A percentile compares a stretch with the other conserved stretches of the same genome.
Conservation (phyloP, 2,329 filamentous ascomycete species). For the Penicillium sp. region DNA sequence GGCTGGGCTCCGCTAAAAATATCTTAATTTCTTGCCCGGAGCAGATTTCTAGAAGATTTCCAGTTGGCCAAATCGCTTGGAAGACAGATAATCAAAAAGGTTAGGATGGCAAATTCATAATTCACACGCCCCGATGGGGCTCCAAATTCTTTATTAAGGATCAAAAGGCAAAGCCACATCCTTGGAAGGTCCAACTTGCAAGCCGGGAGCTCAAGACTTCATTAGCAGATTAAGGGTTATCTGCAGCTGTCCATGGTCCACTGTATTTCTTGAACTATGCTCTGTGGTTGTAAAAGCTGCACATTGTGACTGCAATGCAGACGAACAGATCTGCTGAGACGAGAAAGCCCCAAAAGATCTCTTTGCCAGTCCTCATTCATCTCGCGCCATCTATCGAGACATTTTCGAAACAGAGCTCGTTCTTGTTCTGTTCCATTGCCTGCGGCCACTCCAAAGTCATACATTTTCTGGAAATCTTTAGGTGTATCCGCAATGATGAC, state of each 20-base stretch:
- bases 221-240: no score
- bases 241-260: slow-evolving; percentile 12
- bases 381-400: slow-evolving; percentile 15
- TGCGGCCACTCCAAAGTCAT: slow-evolving; percentile 21
- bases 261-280: slow-evolving; percentile 18
- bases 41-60: no score
- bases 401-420: slow-evolving; percentile 15
- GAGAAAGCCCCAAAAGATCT: slow-evolving; percentile 18
- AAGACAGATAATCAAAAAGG: no score
- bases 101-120: no score
- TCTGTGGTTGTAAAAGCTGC: slow-evolving; percentile 18
- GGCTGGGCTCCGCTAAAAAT: no score
- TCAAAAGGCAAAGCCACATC: no score
- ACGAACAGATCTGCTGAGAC: slow-evolving; percentile 10
- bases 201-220: no score
- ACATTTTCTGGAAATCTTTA: slow-evolving; percentile 22
- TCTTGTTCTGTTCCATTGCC: slow-evolving; percentile 25
- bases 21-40: no score
- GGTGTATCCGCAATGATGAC: slow-evolving; percentile 30
- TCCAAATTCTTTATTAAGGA: no score
- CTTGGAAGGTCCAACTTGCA: no score
- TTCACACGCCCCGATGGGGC: no score
- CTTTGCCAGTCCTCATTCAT: slow-evolving; percentile 20
- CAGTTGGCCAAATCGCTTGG: no score
- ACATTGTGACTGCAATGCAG: slow-evolving; percentile 20